phyloP scores from a whole-genome alignment of 768 basidiomycete species.

The Tricholoma saponaceum region DNA sequence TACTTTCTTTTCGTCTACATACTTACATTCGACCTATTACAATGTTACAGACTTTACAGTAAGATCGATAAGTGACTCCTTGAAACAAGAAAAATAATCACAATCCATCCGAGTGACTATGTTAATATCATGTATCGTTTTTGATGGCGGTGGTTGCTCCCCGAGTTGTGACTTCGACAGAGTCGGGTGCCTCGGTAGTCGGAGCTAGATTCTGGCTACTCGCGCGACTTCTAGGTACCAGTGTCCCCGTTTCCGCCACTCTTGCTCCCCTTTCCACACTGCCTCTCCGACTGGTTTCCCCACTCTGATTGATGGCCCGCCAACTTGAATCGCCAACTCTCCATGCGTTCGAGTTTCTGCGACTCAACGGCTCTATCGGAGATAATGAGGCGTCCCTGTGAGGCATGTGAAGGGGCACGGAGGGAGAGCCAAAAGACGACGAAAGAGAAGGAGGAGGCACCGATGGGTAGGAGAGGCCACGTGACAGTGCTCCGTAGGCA shows the following conservation, averaged over 20 bases:
- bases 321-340: conserved; percentile 35
- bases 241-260: conserved; percentile 64
- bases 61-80: neutral
- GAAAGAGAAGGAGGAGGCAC: conserved; percentile 82
- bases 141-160: conserved; percentile 14
- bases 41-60: neutral
- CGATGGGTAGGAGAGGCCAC: conserved; percentile 68
- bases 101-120: neutral
- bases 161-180: conserved; percentile 10
- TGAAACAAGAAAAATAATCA: neutral
- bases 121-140: conserved; percentile 3
- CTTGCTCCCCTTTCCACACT: conserved; percentile 63
- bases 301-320: conserved; percentile 31
- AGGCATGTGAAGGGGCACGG: conserved; percentile 42
- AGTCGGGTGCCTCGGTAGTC: conserved; percentile 28
- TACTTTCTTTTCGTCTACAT: conserved; percentile 2
- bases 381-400: conserved; percentile 46
- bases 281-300: conserved; percentile 44
- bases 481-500: conserved; percentile 28
- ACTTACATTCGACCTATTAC: neutral
- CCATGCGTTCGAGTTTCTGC: conserved; percentile 44
- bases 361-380: conserved; percentile 50
- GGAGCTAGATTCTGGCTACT: conserved; percentile 39
- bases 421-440: conserved; percentile 73
- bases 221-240: conserved; percentile 47